A percentile compares a stretch with the other conserved stretches of the same genome.
These are phyloP conservation scores for Closterium sp. DNA, from an alignment of 139 green algal species.

Conservation along the genomic window DNA sequence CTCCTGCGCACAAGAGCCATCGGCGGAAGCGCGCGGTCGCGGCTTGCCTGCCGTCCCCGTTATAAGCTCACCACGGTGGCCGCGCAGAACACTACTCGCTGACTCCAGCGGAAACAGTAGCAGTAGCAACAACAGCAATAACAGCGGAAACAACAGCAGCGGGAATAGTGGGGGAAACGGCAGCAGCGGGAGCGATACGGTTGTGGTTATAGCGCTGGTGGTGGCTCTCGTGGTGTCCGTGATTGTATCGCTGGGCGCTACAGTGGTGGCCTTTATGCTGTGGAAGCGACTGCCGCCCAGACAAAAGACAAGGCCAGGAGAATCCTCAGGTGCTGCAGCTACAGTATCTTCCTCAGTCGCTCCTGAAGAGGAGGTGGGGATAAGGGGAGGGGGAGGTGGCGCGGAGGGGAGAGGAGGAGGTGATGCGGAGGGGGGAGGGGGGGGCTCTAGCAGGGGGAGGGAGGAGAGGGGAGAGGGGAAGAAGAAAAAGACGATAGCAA, in stretches of 20 bases:
- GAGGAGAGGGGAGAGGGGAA: background rate
- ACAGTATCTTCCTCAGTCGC: too few species aligned
- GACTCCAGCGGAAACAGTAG: background rate
- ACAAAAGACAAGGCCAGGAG: background rate
- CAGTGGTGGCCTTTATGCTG: background rate
- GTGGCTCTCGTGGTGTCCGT: background rate
- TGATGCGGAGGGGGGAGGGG: background rate
- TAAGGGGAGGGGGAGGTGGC: background rate
- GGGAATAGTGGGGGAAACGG: too few species aligned
- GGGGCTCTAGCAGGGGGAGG: too few species aligned
- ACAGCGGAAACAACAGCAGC: background rate
- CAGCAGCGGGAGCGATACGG: background rate
- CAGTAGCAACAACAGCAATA: background rate
- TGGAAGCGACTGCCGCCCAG: background rate
- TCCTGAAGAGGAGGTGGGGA: background rate
- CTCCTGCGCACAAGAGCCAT: background rate
- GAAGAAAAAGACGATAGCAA: background rate
- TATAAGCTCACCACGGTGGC: background rate
- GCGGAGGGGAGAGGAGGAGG: background rate
- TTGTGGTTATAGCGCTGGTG: background rate
- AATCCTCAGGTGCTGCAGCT: background rate
- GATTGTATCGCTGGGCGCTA: background rate
- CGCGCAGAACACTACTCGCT: background rate
- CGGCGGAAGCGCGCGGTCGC: background rate
- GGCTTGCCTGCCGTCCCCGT: background rate